Base-by-base conservation (phyloP, 2,329 filamentous ascomycete genomes). In the Shiraia bambusicola region DNA sequence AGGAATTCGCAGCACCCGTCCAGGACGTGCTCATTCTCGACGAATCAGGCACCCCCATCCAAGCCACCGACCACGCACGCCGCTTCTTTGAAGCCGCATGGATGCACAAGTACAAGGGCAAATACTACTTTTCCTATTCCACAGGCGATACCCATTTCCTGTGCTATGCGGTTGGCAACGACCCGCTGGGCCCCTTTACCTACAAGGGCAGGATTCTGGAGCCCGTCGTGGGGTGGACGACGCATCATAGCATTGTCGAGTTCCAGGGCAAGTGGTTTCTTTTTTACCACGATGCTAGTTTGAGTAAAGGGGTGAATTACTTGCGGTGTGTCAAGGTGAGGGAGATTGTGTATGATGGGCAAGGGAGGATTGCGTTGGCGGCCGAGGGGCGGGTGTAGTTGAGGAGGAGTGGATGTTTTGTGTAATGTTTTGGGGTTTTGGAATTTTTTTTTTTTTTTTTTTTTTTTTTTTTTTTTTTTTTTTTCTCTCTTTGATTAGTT, bases 51-150 rank as follows among this genome's bases (percentile, higher is more conserved):
- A 79, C 80, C 5, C 80, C 77, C 0, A 72, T 90, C 35, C 58
- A 69, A 1, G 82, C 83, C 8, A 78, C 84, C 54, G 85, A 90
- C 65, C 87, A 90, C 62, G 83, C 84, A 45, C 69, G 83, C 12
- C 77, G 87, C 6, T 91, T 91, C 76, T 90, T 91, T 64, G 87
- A 91, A 70, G 87, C 86, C 0, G 82, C 86, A 2, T 90, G 86
- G 87, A 74, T 88, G 76, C 86, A 90, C 71, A 87, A 86, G 74
- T 79, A 81, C 59, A 71, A 77, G 0, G 83, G 77, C 2, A 77
- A 73, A 45, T 89, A 89, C 69, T 88, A 88, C 72, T 86, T 89
- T 63, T 84, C 80, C 40, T 88, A 88, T 71, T 87, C 84, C 49
- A 90, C 86, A 1, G 87, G 87, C 14, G 87, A 90, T 68, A 84